Evolutionary conservation across 225 moss, liverwort and hornwort genomes (phyloP).

Genomic region (Physcomitrellopsis africana): DNA sequence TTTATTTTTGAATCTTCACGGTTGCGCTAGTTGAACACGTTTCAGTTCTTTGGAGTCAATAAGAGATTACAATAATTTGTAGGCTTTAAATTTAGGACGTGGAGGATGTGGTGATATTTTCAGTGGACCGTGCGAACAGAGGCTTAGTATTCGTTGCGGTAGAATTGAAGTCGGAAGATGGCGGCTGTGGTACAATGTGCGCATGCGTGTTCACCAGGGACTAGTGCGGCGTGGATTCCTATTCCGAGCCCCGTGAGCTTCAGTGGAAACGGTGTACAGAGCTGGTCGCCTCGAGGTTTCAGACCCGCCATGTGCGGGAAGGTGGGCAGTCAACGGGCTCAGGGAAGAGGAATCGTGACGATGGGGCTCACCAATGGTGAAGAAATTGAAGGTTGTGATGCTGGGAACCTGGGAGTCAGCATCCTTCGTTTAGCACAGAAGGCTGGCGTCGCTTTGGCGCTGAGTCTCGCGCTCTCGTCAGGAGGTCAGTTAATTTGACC

Average conservation of each 20-base stretch:
- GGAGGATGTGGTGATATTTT: constrained; percentile 18
- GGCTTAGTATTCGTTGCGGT: neutral
- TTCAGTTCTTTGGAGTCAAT: neutral
- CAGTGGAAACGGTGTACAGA: constrained; percentile 17
- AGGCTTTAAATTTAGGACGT: neutral
- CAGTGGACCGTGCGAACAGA: neutral
- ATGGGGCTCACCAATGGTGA: constrained; percentile 23
- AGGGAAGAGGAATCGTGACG: constrained; percentile 31
- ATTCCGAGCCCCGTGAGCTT: constrained; percentile 24
- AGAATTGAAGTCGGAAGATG: constrained; percentile 28
- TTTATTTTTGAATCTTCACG: neutral
- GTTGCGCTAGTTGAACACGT: neutral
- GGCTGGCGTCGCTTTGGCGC: constrained; percentile 69
- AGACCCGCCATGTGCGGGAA: constrained; percentile 14
- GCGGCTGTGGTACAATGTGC: constrained; percentile 50
- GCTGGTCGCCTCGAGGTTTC: constrained; percentile 32
- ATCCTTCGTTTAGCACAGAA: constrained; percentile 33
- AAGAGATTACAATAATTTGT: neutral
- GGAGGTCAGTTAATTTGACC: constrained; percentile 48
- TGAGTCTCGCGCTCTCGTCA: constrained; percentile 75
- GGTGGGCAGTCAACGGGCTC: constrained; percentile 20
- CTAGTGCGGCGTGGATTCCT: constrained; percentile 25
- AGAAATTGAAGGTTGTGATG: constrained; percentile 25
- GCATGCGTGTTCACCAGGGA: constrained; percentile 33
- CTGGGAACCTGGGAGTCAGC: constrained; percentile 4